Percentiles rank a stretch among this genome's conserved stretches.
phyloP scores from a whole-genome alignment of 371 early-diverging fungal species.

The Lichtheimia ornata region DNA sequence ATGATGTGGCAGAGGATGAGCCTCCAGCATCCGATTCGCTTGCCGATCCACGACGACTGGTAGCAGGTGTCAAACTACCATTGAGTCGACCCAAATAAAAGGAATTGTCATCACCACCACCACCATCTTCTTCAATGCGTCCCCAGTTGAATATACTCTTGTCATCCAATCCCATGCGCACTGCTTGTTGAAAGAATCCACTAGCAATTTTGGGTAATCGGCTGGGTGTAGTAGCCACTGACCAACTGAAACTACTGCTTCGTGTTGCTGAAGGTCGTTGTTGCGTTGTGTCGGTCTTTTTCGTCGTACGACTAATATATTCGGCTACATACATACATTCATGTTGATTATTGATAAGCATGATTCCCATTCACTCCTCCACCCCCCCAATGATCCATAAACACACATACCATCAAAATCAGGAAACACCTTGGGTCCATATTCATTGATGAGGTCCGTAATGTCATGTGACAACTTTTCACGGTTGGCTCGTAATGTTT shows the following conservation, averaged over 20 bases:
- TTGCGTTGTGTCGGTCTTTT: not conserved
- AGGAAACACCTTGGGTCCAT: constrained; percentile 80
- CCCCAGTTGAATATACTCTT: constrained; percentile 56
- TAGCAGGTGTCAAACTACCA: constrained; percentile 14
- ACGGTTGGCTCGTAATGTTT: constrained; percentile 60
- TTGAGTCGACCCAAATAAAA: constrained; percentile 16
- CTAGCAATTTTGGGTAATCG: constrained; percentile 25
- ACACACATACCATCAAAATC: constrained; percentile 58
- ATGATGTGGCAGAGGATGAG: constrained; percentile 10
- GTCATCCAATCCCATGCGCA: constrained; percentile 48
- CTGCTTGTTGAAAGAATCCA: constrained; percentile 29
- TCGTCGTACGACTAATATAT: constrained; percentile 13
- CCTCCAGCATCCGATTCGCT: constrained; percentile 21
- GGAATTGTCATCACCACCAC: constrained; percentile 17
- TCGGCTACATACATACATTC: no score
- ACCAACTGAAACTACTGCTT: constrained; percentile 20
- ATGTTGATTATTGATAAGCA: not conserved
- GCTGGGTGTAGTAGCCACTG: constrained; percentile 15
- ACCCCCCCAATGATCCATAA: no score
- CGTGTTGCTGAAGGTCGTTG: constrained; percentile 18
- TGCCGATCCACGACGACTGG: constrained; percentile 22
- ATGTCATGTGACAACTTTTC: constrained; percentile 71
- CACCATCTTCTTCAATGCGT: constrained; percentile 16
- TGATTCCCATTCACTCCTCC: no score
- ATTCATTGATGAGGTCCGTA: constrained; percentile 76